phyloP scores from a whole-genome alignment of 2,329 filamentous ascomycete genomes.

The Trichoderma harzianum region DNA sequence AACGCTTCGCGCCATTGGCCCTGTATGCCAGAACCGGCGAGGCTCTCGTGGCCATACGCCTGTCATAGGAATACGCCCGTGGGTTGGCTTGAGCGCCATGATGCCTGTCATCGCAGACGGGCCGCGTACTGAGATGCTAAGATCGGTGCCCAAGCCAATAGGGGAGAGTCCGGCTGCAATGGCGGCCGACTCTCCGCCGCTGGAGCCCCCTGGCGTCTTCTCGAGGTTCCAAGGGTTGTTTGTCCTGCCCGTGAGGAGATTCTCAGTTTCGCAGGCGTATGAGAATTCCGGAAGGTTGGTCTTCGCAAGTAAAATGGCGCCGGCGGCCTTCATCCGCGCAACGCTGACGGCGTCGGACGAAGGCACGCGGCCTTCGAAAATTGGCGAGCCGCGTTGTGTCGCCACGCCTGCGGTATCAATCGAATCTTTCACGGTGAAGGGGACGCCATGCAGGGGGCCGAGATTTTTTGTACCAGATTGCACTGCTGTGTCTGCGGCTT shows the following conservation, averaged over 20 bases:
- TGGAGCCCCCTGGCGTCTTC: not conserved
- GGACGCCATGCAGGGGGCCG: not conserved
- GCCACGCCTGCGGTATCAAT: not conserved
- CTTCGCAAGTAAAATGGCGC: not conserved
- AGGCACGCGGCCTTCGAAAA: not conserved
- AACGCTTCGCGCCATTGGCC: not conserved
- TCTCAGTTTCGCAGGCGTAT: not conserved
- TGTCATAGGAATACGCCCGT: not conserved
- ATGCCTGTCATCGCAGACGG: not conserved
- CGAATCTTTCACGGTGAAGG: not conserved
- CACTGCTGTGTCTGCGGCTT: no score
- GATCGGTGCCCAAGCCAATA: not conserved
- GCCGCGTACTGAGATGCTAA: not conserved
- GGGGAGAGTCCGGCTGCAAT: not conserved
- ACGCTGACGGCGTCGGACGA: not conserved
- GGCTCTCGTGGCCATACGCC: not conserved
- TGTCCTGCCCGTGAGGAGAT: not conserved
- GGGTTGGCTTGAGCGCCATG: not conserved
- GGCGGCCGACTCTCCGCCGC: not conserved
- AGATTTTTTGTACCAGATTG: no score
- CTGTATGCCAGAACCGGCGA: not conserved
- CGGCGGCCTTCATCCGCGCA: not conserved
- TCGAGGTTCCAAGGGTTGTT: not conserved
- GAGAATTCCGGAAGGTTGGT: not conserved
- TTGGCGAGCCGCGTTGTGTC: not conserved